Conservation (phyloP, 495 filamentous ascomycete genomes). For the Penicillium tannophilum region DNA sequence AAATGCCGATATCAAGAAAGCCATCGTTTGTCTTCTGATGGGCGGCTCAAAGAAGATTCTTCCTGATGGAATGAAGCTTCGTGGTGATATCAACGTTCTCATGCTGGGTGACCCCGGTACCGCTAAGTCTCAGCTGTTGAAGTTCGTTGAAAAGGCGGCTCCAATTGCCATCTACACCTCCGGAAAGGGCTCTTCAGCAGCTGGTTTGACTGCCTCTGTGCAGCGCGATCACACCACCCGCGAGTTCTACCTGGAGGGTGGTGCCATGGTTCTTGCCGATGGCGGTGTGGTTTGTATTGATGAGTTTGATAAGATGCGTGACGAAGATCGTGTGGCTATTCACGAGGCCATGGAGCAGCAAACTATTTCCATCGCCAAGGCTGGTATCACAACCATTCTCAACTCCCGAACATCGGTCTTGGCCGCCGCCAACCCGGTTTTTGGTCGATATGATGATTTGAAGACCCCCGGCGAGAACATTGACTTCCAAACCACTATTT, state of each 20-base stretch:
- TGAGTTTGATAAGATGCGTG: conserved; percentile 99
- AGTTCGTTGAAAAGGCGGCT: conserved; percentile 95
- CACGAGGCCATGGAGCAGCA: conserved; percentile 99
- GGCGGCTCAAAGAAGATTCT: conserved; percentile 98
- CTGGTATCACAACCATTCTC: conserved; percentile 97
- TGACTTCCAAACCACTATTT: conserved; percentile 98
- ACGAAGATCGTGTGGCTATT: conserved; percentile 97
- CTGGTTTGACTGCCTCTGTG: conserved; percentile 96
- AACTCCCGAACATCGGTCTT: conserved; percentile 95
- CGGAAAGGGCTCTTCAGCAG: conserved; percentile 97
- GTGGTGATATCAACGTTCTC: conserved; percentile 98
- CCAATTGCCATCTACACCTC: conserved; percentile 99
- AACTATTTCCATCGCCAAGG: conserved; percentile 99
- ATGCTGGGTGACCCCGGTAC: conserved; percentile 97
- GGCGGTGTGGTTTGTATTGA: conserved; percentile 99
- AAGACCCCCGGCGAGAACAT: conserved; percentile 99
- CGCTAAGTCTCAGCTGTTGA: conserved; percentile 95
- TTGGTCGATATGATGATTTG: conserved; percentile 96
- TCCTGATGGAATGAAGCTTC: conserved; percentile 96
- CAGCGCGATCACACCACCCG: conserved; percentile 89
- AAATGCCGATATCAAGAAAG: conserved; percentile 95
- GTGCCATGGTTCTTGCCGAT: conserved; percentile 98
- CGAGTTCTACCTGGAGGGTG: conserved; percentile 98
- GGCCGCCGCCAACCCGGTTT: conserved; percentile 96
- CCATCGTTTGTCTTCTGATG: conserved; percentile 93